Conservation (phyloP, 805 yeast genomes). For the Allodekkera sacchari region DNA sequence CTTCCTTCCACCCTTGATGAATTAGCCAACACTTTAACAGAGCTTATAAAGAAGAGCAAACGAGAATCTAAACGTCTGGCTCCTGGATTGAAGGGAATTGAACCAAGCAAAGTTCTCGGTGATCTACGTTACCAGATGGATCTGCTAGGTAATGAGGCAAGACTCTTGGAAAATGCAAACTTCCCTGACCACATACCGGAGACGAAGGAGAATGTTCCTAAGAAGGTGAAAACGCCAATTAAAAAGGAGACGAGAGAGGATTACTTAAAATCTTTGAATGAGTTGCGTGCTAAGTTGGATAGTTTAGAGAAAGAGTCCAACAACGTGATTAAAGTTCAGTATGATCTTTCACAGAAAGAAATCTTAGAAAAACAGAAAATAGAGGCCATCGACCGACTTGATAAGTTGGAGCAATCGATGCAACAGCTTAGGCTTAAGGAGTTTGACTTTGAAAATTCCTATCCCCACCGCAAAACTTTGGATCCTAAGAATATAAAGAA, state of each 20-base stretch:
- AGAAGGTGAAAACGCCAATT: constrained; percentile 6
- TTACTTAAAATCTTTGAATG: constrained; percentile 48
- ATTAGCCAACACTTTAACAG: constrained; percentile 33
- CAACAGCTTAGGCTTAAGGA: constrained; percentile 14
- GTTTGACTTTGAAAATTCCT: constrained; percentile 3
- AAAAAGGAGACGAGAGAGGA: constrained; percentile 25
- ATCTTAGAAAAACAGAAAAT: constrained; percentile 50
- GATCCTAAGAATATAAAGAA: constrained; percentile 23
- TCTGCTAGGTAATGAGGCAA: constrained; percentile 70
- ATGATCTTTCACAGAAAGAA: constrained; percentile 38
- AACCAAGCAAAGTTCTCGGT: constrained; percentile 70
- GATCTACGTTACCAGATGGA: constrained; percentile 79
- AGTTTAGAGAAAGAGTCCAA: constrained; percentile 67
- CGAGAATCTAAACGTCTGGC: constrained; percentile 34
- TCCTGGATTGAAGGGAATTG: constrained; percentile 37
- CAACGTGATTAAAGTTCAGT: constrained; percentile 62
- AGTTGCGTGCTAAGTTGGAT: constrained; percentile 48
- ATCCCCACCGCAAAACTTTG: constrained; percentile 13
- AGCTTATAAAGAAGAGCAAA: constrained; percentile 37
- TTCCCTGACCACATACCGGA: constrained; percentile 41
- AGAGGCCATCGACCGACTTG: constrained; percentile 63
- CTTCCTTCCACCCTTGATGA: constrained; percentile 15
- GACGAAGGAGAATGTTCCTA: constrained; percentile 1
- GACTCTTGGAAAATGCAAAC: constrained; percentile 79
- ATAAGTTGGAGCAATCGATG: constrained; percentile 48